A percentile compares a stretch with the other conserved stretches of the same genome.
These are phyloP conservation scores for Juglanconis juglandina DNA, from an alignment of 2,329 filamentous ascomycete genomes.

Conservation along the genomic window DNA sequence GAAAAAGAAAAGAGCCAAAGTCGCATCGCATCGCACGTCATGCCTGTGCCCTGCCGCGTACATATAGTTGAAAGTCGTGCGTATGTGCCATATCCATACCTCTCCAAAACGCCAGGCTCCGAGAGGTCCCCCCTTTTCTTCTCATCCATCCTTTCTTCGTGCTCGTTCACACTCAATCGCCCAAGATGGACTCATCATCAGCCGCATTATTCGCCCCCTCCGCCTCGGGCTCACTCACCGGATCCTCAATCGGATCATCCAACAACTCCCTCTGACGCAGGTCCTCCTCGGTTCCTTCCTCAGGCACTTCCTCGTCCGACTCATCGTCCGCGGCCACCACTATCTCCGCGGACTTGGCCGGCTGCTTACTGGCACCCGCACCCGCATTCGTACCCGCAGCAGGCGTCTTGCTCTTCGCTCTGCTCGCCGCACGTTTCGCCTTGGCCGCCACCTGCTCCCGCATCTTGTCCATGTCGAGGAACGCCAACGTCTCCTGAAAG, in stretches of 20 bases:
- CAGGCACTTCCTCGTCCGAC: conserved; percentile 41
- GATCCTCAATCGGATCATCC: conserved; percentile 41
- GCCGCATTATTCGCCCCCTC: conserved; percentile 36
- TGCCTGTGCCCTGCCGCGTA: background rate
- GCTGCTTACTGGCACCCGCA: conserved; percentile 30
- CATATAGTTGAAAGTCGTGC: background rate
- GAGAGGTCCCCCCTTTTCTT: background rate
- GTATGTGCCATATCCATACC: background rate
- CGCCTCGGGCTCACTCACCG: conserved; percentile 34
- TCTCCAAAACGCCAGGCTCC: conserved; percentile 18
- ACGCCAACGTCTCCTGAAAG: conserved; percentile 79
- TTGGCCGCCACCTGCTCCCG: conserved; percentile 39
- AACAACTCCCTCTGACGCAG: conserved; percentile 52
- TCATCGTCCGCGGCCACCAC: conserved; percentile 41
- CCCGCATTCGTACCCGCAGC: conserved; percentile 23
- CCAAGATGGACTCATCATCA: conserved; percentile 43
- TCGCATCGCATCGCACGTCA: background rate
- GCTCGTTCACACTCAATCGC: conserved; percentile 34
- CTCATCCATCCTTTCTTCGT: no score
- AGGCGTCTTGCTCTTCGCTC: conserved; percentile 37
- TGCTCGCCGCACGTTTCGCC: conserved; percentile 33
- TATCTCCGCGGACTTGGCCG: conserved; percentile 42
- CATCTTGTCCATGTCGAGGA: conserved; percentile 68
- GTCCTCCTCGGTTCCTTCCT: conserved; percentile 59
- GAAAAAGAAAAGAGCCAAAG: background rate